phyloP scores from a whole-genome alignment of 352 stramenopile genomes.

The Stephanocyclus meneghinianus region DNA sequence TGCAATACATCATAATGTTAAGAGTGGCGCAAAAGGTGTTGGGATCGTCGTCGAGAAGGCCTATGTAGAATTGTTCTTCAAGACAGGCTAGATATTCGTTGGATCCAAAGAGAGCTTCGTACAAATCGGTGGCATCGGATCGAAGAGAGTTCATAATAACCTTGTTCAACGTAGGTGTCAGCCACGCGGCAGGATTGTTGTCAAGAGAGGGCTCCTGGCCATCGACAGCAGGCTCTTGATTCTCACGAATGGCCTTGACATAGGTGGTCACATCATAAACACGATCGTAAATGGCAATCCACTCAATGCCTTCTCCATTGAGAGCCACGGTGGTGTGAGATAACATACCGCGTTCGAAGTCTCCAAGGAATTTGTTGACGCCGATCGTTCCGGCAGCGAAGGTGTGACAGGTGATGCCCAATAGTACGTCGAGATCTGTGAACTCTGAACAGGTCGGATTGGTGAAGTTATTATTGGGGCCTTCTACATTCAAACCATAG shows the following conservation, averaged over 20 bases:
- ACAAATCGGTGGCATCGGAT: constrained; percentile 61
- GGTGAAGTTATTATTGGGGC: constrained; percentile 51
- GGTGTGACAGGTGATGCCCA: constrained; percentile 59
- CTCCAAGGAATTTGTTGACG: constrained; percentile 50
- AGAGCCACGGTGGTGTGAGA: constrained; percentile 34
- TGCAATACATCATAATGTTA: constrained; percentile 63
- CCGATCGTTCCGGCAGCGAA: constrained; percentile 45
- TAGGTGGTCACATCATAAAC: constrained; percentile 70
- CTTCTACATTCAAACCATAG: constrained; percentile 35
- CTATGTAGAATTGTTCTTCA: constrained; percentile 63
- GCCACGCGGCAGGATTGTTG: constrained; percentile 50
- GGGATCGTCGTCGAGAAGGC: constrained; percentile 43
- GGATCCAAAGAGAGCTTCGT: constrained; percentile 60
- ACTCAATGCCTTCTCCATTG: constrained; percentile 31
- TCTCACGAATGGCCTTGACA: constrained; percentile 52
- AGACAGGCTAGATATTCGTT: constrained; percentile 63
- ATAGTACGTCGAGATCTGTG: constrained; percentile 46
- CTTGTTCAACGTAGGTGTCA: constrained; percentile 56
- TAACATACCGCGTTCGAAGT: constrained; percentile 48
- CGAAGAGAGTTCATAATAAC: constrained; percentile 65
- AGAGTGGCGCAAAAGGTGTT: constrained; percentile 54
- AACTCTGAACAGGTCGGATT: constrained; percentile 51
- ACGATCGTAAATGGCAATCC: constrained; percentile 53
- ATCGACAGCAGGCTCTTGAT: constrained; percentile 33
- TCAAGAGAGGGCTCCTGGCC: constrained; percentile 28